Percentiles rank a stretch among this genome's conserved stretches.
Evolutionary conservation across 495 filamentous ascomycete species (phyloP).

Genomic region (Polyplosphaeria fusca): DNA sequence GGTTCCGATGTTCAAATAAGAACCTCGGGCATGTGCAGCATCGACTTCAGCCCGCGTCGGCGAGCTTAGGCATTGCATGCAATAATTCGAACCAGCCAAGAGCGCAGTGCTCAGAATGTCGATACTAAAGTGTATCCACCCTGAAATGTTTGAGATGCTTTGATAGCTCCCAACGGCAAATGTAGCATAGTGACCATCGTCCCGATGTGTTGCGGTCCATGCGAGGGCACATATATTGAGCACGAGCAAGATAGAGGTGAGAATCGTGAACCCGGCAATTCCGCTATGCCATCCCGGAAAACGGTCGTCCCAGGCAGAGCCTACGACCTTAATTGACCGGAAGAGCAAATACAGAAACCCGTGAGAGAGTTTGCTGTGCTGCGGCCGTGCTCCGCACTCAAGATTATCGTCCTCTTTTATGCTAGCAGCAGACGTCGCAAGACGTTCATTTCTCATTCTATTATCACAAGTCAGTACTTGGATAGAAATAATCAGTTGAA

Average conservation of each 20-base stretch:
- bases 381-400: not conserved
- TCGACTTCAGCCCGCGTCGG: slow-evolving; percentile 6
- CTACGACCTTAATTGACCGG: not conserved
- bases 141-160: not conserved
- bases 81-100: slow-evolving; percentile 8
- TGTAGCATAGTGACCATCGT: slow-evolving; percentile 5
- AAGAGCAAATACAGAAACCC: not conserved
- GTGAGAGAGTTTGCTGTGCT: not conserved
- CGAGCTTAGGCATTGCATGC: slow-evolving; percentile 11
- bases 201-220: slow-evolving; percentile 2
- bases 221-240: slow-evolving; percentile 1
- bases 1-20: slow-evolving; percentile 6
- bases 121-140: not conserved
- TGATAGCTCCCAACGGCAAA: not conserved
- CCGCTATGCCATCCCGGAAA: slow-evolving; percentile 5
- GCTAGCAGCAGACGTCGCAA: not conserved
- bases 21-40: slow-evolving; percentile 10
- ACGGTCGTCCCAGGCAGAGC: not conserved
- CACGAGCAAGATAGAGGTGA: not conserved
- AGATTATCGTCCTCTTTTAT: not conserved
- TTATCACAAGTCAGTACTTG: not conserved
- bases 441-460: not conserved
- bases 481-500: not conserved
- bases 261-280: slow-evolving; percentile 4
- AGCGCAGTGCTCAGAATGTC: slow-evolving; percentile 2